Conservation (phyloP, 106 monocot species). For the Dendrobium huoshanense region DNA sequence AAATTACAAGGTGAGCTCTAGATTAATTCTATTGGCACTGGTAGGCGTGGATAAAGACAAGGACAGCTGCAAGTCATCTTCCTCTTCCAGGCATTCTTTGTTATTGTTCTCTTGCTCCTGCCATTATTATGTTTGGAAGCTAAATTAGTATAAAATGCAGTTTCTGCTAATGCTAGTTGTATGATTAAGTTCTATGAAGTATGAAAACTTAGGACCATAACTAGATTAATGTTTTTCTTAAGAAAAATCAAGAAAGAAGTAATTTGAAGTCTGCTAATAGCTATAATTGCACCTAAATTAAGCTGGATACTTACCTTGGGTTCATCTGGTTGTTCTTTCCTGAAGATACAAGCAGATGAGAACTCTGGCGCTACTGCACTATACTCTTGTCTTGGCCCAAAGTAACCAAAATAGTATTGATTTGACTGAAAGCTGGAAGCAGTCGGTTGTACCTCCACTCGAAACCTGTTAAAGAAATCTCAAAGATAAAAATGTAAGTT, state of each 20-base stretch:
- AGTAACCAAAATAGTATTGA: conserved; percentile 1
- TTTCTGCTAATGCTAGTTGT: no score
- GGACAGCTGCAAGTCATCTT: background rate
- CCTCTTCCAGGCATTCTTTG: background rate
- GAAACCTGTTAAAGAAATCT: background rate
- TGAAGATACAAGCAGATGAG: conserved; percentile 1
- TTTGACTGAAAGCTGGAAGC: background rate
- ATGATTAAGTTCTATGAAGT: no score
- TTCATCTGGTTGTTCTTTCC: background rate
- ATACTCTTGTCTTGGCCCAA: background rate
- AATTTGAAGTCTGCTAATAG: no score
- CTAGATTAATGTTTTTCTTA: no score
- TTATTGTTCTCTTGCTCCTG: background rate
- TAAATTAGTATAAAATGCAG: no score
- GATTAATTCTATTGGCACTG: background rate
- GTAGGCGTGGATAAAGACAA: background rate
- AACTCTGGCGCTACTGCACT: background rate
- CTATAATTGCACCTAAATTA: no score
- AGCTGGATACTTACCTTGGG: background rate
- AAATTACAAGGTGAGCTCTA: conserved; percentile 4
- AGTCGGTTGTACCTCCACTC: conserved; percentile 1
- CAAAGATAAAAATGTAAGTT: no score
- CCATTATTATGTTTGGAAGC: no score
- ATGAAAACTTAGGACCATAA: no score
- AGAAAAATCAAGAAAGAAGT: no score